A percentile compares a stretch with the other conserved stretches of the same genome.
phyloP scores from a whole-genome alignment of 139 green algal genomes.

The Zygnema cylindricum region DNA sequence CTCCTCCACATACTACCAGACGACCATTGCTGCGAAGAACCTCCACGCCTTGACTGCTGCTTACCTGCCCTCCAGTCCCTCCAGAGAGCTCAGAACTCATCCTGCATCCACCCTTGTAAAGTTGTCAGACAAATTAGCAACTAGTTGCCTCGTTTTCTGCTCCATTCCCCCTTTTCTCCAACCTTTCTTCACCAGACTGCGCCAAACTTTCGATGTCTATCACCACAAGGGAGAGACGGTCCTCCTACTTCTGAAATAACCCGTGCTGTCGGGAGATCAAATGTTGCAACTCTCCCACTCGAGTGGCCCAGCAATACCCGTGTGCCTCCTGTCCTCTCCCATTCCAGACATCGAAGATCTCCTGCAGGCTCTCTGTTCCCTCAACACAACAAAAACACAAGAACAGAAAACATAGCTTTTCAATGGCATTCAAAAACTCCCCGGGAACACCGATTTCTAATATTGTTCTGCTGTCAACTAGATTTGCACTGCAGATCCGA shows the following conservation, averaged over 20 bases:
- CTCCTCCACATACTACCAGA: slow-evolving; percentile 36
- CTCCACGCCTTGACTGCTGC: slow-evolving; percentile 28
- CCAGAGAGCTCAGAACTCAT: neutral
- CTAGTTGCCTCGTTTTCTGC: neutral
- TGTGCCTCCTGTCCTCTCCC: slow-evolving; percentile 19
- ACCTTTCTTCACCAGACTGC: neutral
- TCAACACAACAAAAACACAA: neutral
- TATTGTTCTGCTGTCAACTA: too few species aligned
- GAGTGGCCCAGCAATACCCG: slow-evolving; percentile 37
- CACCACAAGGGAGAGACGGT: neutral
- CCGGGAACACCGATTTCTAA: too few species aligned
- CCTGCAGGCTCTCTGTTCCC: neutral
- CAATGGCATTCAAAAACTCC: too few species aligned
- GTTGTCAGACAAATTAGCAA: slow-evolving; percentile 11
- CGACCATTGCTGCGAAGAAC: slow-evolving; percentile 40
- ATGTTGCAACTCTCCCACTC: neutral
- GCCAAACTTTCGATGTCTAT: neutral
- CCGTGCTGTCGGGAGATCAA: slow-evolving; percentile 30
- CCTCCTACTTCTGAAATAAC: neutral
- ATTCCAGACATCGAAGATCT: slow-evolving; percentile 39
- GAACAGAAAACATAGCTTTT: too few species aligned
- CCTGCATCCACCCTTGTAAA: neutral
- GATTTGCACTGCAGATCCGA: too few species aligned
- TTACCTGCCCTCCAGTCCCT: neutral
- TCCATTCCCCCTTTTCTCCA: too few species aligned